Evolutionary conservation across 2,329 filamentous ascomycete species (phyloP).

Genomic region (Alternaria longipes): DNA sequence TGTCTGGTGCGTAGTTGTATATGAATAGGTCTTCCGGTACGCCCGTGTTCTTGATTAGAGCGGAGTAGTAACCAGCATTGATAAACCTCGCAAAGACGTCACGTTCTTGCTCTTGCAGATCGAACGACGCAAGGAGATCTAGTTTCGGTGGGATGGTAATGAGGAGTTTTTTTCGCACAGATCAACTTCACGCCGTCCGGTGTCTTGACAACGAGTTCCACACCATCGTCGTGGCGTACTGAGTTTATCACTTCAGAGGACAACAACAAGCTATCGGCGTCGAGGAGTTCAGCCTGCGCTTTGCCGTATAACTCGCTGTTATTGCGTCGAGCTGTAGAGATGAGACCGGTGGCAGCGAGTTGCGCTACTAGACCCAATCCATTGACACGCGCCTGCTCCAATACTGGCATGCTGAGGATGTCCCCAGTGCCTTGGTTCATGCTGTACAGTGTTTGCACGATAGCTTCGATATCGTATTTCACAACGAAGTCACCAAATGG

Average conservation of each 20-base stretch:
- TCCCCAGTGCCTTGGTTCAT: conserved; percentile 40
- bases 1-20: background rate
- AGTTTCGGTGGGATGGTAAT: conserved; percentile 55
- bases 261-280: conserved; percentile 17
- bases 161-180: conserved; percentile 54
- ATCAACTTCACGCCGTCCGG: conserved; percentile 39
- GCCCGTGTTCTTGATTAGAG: conserved; percentile 52
- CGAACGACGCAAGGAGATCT: conserved; percentile 49
- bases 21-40: conserved; percentile 35
- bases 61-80: conserved; percentile 53
- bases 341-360: background rate
- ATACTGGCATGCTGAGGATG: conserved; percentile 53
- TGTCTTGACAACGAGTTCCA: conserved; percentile 21
- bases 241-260: conserved; percentile 9
- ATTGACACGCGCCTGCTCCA: conserved; percentile 33
- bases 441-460: conserved; percentile 15
- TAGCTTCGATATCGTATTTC: conserved; percentile 58
- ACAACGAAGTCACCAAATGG: conserved; percentile 60
- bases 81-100: conserved; percentile 52
- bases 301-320: conserved; percentile 16
- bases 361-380: conserved; percentile 11
- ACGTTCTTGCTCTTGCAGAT: conserved; percentile 48
- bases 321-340: conserved; percentile 2
- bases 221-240: background rate
- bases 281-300: conserved; percentile 18